Evolutionary conservation across 345 rosid species (phyloP).

Genomic region (Hypericum androsaemum): DNA sequence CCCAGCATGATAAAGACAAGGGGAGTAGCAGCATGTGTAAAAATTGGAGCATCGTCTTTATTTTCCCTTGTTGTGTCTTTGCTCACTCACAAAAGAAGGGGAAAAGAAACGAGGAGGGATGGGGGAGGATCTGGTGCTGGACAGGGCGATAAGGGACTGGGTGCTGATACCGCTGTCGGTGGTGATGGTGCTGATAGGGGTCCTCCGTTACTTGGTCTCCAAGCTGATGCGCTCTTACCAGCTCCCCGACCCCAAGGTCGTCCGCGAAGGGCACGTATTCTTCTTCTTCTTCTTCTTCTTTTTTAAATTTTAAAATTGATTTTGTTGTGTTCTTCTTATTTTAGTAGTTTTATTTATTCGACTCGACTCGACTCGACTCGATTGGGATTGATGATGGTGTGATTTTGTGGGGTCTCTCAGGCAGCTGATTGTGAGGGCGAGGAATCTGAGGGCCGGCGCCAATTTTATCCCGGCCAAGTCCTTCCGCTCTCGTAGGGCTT

Average conservation of each 20-base stretch:
- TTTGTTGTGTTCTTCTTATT: background rate
- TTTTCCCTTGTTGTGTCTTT: no score
- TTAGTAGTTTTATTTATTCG: background rate
- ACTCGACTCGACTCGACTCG: no score
- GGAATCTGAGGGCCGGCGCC: conserved; percentile 75
- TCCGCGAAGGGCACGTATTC: conserved; percentile 71
- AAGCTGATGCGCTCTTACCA: conserved; percentile 88
- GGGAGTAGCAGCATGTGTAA: no score
- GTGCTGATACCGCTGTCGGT: conserved; percentile 83
- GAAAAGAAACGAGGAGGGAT: conserved; percentile 21
- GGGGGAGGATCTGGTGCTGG: conserved; percentile 95
- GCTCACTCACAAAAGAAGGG: conserved; percentile 12
- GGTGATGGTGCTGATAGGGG: conserved; percentile 88
- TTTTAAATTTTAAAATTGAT: no score
- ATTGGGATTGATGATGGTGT: no score
- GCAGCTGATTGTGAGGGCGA: conserved; percentile 78
- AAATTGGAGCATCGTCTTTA: no score
- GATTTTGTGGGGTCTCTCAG: conserved; percentile 19
- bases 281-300: background rate
- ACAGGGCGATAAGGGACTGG: conserved; percentile 95
- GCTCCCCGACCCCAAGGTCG: conserved; percentile 63
- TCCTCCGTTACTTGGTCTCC: conserved; percentile 77
- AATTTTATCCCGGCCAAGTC: conserved; percentile 81
- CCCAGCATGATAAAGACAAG: no score
- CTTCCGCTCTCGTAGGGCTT: conserved; percentile 73